A percentile compares a stretch with the other conserved stretches of the same genome.
phyloP scores from a whole-genome alignment of 2,329 filamentous ascomycete species.

The Cladosporium sp. region DNA sequence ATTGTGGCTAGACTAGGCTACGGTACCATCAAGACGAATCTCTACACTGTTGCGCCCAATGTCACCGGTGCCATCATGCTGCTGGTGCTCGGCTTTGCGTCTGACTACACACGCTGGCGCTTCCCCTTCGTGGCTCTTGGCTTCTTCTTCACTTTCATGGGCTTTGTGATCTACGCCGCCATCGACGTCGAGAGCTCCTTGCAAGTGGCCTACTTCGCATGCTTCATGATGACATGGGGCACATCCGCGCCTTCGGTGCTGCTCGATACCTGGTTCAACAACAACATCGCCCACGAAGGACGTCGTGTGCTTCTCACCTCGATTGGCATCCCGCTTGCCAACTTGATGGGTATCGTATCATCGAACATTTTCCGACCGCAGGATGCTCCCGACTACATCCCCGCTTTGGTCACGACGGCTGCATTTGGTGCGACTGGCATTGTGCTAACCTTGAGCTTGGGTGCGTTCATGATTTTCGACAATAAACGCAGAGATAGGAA shows the following conservation, averaged over 20 bases:
- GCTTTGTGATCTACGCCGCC: constrained; percentile 71
- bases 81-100: constrained; percentile 64
- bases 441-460: constrained; percentile 50
- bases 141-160: constrained; percentile 67
- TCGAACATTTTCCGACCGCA: constrained; percentile 61
- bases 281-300: constrained; percentile 73
- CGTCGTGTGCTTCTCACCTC: constrained; percentile 64
- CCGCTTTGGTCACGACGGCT: constrained; percentile 59
- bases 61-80: constrained; percentile 67
- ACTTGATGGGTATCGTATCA: constrained; percentile 66
- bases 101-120: constrained; percentile 59
- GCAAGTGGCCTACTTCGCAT: constrained; percentile 66
- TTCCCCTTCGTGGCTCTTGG: constrained; percentile 70
- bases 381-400: constrained; percentile 61
- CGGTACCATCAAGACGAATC: constrained; percentile 60
- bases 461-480: constrained; percentile 58
- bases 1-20: constrained; percentile 51
- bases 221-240: constrained; percentile 77
- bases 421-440: constrained; percentile 57
- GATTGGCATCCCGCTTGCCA: constrained; percentile 67
- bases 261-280: constrained; percentile 67
- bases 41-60: constrained; percentile 78
- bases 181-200: constrained; percentile 57
- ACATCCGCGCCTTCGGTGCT: constrained; percentile 69
- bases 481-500: constrained; percentile 54